Base-by-base conservation (phyloP, 768 basidiomycete genomes). In the Gloeopeniophorella convolvens region DNA sequence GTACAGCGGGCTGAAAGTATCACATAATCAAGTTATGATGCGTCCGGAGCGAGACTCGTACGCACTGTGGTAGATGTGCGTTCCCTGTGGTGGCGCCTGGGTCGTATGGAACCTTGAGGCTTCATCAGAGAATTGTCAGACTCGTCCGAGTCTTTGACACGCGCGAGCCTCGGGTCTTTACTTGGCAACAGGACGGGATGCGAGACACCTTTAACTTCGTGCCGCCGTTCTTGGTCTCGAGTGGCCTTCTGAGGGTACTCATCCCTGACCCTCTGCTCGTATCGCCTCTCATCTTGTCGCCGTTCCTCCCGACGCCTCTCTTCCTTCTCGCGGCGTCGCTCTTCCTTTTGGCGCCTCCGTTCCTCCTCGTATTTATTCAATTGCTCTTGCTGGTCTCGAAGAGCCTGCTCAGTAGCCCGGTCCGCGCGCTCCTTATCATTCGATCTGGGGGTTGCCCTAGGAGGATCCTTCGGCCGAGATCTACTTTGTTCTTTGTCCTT, bases 81-180 rank as follows among this genome's bases (percentile, higher is more conserved):
- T 27, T 54, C 52, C 31, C 48, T 54, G 18, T 46, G 32, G 33
- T 45, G 57, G 49, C 57, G 58, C 33, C 39, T 53, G 15, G 44
- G 46, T 32, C 44, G 43, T 20, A 50, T 40, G 8, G 54, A 45
- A 15, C 40, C 41, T 8, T 20, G 49, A 27, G 32, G 42, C 40
- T 40, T 58, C 44, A 31, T 48, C 40, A 51, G 7, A 6, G 57
- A 58, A 24, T 58, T 58, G 35, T 58, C 57, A 9, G 57, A 58
- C 11, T 58, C 57, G 23, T 58, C 57, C 1, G 57, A 58, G 27
- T 58, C 57, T 26, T 57, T 58, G 42, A 57, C 42, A 27, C 57
- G 57, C 23, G 40, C 26, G n/a, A 48, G 40, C n/a, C 54, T 55
- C 16, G 48, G 36, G n/a, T 57, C 56, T 37, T 40, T 58, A 31